Base-by-base conservation (phyloP, 306 rosid species). In the Vigna unguiculata region DNA sequence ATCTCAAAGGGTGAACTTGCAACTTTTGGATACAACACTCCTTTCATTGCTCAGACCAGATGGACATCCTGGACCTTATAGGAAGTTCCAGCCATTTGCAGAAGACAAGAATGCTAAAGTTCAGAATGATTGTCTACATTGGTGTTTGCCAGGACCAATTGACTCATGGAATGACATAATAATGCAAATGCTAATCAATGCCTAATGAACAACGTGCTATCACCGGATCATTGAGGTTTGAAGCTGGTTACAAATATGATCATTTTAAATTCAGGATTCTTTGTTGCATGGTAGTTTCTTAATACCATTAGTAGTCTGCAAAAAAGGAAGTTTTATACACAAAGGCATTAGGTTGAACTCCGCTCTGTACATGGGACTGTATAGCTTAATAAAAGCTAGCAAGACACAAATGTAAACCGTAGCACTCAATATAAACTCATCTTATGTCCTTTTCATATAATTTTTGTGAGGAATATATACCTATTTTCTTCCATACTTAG, bases 81-180 rank as follows among this genome's bases (percentile, higher is more conserved):
- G 98, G 75, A 81, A 90, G 61, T 91, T 84, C 68, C 98, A 93
- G n/a, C 98, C 98, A 22, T 93, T 88, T 85, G 86, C 87, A 0
- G 65, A 76, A 49, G 93, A 83, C 19, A 58, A 69, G 71, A 81
- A 84, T 49, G 84, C 72, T 48, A 48, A 76, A 49, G 87, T 84
- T 71, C 87, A 84, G 63, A 84, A 76, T 71, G 84, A 84, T 76
- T 84, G 84, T 45, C 62, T 84, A 6, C 87, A 84, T 58, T 84
- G 83, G 97, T 93, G 98, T 75, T 82, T 91, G 80, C 97, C 98
- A 2, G 97, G 98, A 78, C 98, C 98, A 2, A 90, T 93, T 40
- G 98, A 93, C 71, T 90, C 98, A 0, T 93, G 98, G 98, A 93
- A 91, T 36, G 98, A 91, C 69, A 66, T 93, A 80, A 58, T 86